phyloP scores from a whole-genome alignment of 352 stramenopile genomes.

The Pilasporangium apinafurcum region DNA sequence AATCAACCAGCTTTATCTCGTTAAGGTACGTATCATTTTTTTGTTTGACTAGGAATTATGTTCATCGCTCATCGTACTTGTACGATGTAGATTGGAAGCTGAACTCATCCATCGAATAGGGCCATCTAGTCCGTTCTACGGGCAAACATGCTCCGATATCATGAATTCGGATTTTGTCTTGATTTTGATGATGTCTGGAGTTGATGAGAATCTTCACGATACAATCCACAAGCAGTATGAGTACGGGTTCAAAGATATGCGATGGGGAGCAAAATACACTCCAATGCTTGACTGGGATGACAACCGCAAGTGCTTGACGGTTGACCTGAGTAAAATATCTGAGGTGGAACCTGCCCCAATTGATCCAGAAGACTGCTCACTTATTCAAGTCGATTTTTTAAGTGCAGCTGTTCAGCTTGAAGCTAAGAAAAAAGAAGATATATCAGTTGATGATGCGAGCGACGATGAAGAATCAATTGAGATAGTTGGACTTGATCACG shows the following conservation, averaged over 20 bases:
- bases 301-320: slow-evolving; percentile 15
- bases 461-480: slow-evolving; percentile 1
- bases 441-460: neutral
- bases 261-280: slow-evolving; percentile 33
- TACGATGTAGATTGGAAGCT: slow-evolving; percentile 27
- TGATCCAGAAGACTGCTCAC: neutral
- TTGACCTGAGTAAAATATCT: slow-evolving; percentile 47
- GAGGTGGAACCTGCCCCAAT: slow-evolving; percentile 9
- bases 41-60: neutral
- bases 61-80: neutral
- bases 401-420: too few relatives aligned
- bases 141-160: slow-evolving; percentile 22
- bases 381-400: slow-evolving; percentile 12
- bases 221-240: slow-evolving; percentile 48
- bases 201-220: slow-evolving; percentile 59
- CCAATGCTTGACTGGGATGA: slow-evolving; percentile 33
- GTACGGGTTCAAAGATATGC: slow-evolving; percentile 31
- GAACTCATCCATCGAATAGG: slow-evolving; percentile 47
- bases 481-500: neutral
- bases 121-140: slow-evolving; percentile 33
- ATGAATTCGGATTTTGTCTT: slow-evolving; percentile 37
- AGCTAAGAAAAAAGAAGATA: too few relatives aligned
- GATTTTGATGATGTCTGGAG: slow-evolving; percentile 44
- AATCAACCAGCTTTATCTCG: slow-evolving; percentile 39
- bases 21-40: slow-evolving; percentile 18